phyloP scores from a whole-genome alignment of 495 filamentous ascomycete species.

The Podospora australis region DNA sequence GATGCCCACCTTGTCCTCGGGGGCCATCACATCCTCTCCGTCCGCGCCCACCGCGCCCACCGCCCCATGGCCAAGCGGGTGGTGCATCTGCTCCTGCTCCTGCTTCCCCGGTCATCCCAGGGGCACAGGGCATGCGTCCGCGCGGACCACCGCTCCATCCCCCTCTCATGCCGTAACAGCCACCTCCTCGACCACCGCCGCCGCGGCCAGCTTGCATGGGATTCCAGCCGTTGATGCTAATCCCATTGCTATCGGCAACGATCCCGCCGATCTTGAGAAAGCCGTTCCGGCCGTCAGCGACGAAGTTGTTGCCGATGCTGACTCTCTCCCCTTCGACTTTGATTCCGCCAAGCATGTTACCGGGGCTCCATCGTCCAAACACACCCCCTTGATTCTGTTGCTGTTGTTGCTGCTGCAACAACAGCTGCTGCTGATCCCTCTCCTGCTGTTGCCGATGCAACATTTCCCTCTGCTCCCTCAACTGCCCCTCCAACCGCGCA shows the following conservation, averaged over 20 bases:
- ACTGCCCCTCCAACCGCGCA: neutral
- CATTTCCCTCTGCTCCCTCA: neutral
- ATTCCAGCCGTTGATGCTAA: slow-evolving; percentile 23
- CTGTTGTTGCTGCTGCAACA: neutral
- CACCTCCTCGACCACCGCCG: neutral
- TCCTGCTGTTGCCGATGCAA: neutral
- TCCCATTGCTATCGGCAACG: slow-evolving; percentile 25
- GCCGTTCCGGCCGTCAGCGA: slow-evolving; percentile 36
- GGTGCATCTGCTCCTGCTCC: too few species aligned
- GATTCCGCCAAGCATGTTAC: slow-evolving; percentile 28
- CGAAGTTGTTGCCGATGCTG: slow-evolving; percentile 31
- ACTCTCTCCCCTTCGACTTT: slow-evolving; percentile 33
- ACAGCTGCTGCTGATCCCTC: neutral
- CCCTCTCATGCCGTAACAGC: neutral
- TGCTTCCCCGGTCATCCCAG: neutral
- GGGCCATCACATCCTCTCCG: neutral
- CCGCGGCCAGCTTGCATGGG: slow-evolving; percentile 17
- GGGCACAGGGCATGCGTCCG: neutral
- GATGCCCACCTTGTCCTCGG: neutral
- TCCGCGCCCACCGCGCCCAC: too few species aligned
- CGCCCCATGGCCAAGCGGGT: neutral
- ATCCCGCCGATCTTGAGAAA: slow-evolving; percentile 29
- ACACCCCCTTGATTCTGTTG: slow-evolving; percentile 11
- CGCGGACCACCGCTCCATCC: neutral
- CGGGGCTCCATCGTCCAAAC: too few species aligned